Base-by-base conservation (phyloP, 805 yeast species). In the Maudiozyma saulgeensis region DNA sequence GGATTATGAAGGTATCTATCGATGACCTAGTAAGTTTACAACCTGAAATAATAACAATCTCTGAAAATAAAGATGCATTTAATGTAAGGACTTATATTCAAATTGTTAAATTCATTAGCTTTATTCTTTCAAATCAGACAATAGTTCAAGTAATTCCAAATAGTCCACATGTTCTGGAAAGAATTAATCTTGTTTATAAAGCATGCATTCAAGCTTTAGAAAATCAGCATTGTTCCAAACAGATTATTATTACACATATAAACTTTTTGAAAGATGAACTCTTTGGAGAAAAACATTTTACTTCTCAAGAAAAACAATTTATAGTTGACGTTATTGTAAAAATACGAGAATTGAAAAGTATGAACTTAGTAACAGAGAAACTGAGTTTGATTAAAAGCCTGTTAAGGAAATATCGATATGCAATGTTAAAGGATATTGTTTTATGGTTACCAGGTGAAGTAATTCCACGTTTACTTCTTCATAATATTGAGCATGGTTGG, bases 381-480 rank as follows among this genome's bases (percentile, higher is more conserved):
- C 47, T 64, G 15, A 48, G 53, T 5, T 46, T 63, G 16, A 49
- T 63, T 3, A 61, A 55, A 40, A 51, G 53, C 6, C 55, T 62
- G 28, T 23, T 63, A 1, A 42, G 43, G 2, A 63, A 61, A 47
- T 59, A 57, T 47, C 58, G 64, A 2, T 41, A 44, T 5, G 35
- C 48, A 2, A 64, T 63, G 68, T 38, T 59, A 3, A 49, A 54
- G 8, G 49, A 49, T 13, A 43, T 58, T 2, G 34, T 49, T 2
- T 31, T 19, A 18, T 64, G 68, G 68, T 44, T 63, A 16, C 61
- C 63, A 9, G 47, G 54, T 19, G 67, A 63, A 53, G 60, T 63
- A 1, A 31, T 61, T 38, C 50, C 57, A 5, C 51, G 60, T 41
- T 53, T 60, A 8, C 34, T 64, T 7, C 43, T 55, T 2, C 58